Conservation (phyloP, 2,329 filamentous ascomycete genomes). For the Cladosporium sp. region DNA sequence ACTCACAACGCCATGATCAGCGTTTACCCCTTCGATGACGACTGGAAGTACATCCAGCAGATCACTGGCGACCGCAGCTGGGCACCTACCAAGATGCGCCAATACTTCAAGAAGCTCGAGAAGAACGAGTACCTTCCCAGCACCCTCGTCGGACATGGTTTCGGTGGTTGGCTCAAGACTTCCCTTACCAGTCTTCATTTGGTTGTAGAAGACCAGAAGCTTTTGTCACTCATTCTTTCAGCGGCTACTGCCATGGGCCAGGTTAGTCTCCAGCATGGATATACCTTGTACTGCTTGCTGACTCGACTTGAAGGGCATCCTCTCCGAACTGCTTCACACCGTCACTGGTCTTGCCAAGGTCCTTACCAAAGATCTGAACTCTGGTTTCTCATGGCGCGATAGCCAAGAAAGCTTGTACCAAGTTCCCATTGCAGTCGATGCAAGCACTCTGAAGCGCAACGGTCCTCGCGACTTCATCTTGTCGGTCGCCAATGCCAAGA, state of each 20-base stretch:
- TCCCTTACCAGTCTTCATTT: constrained; percentile 38
- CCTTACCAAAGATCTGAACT: constrained; percentile 44
- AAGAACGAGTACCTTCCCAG: constrained; percentile 13
- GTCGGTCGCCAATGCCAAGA: constrained; percentile 24
- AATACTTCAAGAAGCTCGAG: constrained; percentile 53
- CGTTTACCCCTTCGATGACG: constrained; percentile 55
- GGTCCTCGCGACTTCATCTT: constrained; percentile 22
- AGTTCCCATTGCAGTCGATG: constrained; percentile 18
- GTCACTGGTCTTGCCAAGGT: constrained; percentile 44
- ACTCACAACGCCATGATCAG: constrained; percentile 59
- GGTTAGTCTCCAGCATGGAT: constrained; percentile 2
- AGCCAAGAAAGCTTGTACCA: constrained; percentile 14
- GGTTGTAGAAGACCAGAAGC: constrained; percentile 29
- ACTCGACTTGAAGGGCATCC: constrained; percentile 19
- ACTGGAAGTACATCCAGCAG: constrained; percentile 55
- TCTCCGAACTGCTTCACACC: constrained; percentile 35
- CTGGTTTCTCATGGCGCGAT: constrained; percentile 4
- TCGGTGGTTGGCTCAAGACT: constrained; percentile 36
- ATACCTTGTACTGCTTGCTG: neutral
- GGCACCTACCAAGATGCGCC: constrained; percentile 54
- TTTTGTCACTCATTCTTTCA: constrained; percentile 41
- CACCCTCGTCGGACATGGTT: constrained; percentile 48
- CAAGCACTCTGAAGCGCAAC: constrained; percentile 15
- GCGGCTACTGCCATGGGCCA: constrained; percentile 45
- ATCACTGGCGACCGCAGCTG: constrained; percentile 60